These are phyloP conservation scores for Phaeotremella fagi DNA, from an alignment of 768 basidiomycete species.

Conservation along the genomic window DNA sequence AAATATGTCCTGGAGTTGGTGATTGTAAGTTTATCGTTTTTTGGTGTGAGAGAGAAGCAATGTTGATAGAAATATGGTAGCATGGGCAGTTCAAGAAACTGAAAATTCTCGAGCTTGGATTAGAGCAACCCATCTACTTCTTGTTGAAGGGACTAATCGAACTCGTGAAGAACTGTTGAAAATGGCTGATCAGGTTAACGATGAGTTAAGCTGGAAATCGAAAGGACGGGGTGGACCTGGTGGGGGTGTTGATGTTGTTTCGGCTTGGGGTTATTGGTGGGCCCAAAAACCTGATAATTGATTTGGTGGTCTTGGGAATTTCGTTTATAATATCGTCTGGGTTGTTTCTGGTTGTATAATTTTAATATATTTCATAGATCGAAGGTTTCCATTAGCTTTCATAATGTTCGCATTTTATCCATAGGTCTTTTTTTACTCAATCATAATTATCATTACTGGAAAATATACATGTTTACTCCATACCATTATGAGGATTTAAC, in stretches of 20 bases:
- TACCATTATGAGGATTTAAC: no score
- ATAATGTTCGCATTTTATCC: no score
- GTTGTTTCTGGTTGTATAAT: background rate
- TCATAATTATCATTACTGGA: no score
- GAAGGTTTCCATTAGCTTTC: background rate
- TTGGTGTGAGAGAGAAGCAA: no score
- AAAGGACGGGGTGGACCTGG: constrained; percentile 7
- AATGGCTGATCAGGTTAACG: background rate
- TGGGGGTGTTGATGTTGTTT: constrained; percentile 11
- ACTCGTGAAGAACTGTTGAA: constrained; percentile 5
- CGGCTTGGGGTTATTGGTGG: constrained; percentile 22
- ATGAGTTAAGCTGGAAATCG: constrained; percentile 5
- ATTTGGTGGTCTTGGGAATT: background rate
- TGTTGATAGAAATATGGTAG: background rate
- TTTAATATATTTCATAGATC: background rate
- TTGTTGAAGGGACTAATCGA: constrained; percentile 5
- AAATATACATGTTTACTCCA: no score
- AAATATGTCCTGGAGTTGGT: constrained; percentile 4
- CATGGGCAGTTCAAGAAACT: background rate
- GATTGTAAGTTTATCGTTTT: constrained; percentile 1
- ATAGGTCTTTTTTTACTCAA: no score
- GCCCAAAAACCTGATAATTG: background rate
- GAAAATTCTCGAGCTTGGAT: background rate
- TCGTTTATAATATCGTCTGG: background rate
- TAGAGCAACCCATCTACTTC: constrained; percentile 8